Percentiles rank a stretch among this genome's conserved stretches.
Evolutionary conservation across 2,329 filamentous ascomycete species (phyloP).

Genomic region (Stromatinia cepivora): DNA sequence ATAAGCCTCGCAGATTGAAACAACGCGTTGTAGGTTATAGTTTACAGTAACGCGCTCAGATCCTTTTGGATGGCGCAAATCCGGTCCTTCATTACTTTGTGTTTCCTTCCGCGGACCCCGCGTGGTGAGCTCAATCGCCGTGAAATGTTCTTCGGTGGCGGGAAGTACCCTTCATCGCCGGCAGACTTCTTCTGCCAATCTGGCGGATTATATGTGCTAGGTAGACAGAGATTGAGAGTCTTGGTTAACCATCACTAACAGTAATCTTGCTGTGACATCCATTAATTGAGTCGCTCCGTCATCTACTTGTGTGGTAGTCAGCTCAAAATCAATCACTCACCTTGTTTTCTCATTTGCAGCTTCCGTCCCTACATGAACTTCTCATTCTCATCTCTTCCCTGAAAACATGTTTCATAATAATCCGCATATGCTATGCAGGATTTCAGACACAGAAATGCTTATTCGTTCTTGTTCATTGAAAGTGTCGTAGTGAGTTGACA

Average conservation of each 20-base stretch:
- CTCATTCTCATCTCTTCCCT: neutral
- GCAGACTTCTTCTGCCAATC: neutral
- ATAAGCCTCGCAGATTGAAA: neutral
- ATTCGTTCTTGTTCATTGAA: neutral
- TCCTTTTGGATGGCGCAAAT: neutral
- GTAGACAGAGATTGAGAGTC: neutral
- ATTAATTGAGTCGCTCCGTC: neutral
- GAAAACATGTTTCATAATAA: neutral
- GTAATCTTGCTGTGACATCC: neutral
- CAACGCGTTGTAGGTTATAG: neutral
- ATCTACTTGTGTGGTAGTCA: neutral
- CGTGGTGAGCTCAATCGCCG: neutral
- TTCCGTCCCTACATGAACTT: neutral
- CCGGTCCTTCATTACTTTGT: neutral
- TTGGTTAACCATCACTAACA: neutral
- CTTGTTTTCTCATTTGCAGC: neutral
- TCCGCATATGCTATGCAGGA: neutral
- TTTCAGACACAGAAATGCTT: neutral
- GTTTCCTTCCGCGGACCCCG: neutral
- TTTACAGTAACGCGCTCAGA: too few relatives aligned
- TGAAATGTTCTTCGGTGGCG: neutral
- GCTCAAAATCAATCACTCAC: neutral
- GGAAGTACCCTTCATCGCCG: neutral
- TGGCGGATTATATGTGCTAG: neutral
- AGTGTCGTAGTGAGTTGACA: neutral